Conservation (phyloP, 352 stramenopile species). For the Globisporangium cystogenes region DNA sequence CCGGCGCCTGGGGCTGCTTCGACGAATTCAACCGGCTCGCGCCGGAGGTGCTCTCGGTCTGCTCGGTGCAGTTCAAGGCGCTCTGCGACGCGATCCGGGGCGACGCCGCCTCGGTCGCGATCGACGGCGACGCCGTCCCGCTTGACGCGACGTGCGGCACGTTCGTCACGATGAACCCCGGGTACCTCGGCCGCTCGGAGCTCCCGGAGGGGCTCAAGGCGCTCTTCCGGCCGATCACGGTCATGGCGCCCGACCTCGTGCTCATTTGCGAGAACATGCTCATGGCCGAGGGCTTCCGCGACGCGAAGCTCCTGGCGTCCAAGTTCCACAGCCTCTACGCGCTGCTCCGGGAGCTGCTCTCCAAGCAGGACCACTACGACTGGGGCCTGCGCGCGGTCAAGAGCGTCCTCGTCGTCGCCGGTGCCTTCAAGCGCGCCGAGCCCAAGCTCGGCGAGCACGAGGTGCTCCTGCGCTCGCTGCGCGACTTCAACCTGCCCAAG, state of each 20-base stretch:
- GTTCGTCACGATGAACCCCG: conserved; percentile 97
- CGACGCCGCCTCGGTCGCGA: conserved; percentile 76
- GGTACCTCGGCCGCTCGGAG: conserved; percentile 91
- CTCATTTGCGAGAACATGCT: conserved; percentile 98
- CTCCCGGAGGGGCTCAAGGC: conserved; percentile 94
- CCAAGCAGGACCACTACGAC: conserved; percentile 95
- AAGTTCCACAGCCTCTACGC: conserved; percentile 96
- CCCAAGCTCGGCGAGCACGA: conserved; percentile 89
- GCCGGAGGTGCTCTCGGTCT: conserved; percentile 90
- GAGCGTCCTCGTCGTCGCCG: conserved; percentile 92
- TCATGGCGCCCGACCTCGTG: conserved; percentile 95
- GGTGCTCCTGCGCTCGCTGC: conserved; percentile 92
- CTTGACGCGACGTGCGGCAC: conserved; percentile 89
- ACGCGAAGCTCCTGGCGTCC: conserved; percentile 89
- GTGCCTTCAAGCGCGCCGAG: conserved; percentile 90
- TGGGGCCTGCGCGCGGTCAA: conserved; percentile 95
- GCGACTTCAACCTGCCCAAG: conserved; percentile 96
- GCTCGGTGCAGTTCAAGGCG: conserved; percentile 93
- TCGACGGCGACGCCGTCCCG: conserved; percentile 89
- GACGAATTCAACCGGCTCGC: conserved; percentile 95
- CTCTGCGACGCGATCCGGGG: conserved; percentile 92
- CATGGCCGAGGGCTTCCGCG: conserved; percentile 93
- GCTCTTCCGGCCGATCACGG: conserved; percentile 93
- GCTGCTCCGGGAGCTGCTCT: conserved; percentile 89
- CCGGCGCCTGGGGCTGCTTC: conserved; percentile 94